Evolutionary conservation across 164 flowering plant species (phyloP).

Genomic region (Magnolia sinica): DNA sequence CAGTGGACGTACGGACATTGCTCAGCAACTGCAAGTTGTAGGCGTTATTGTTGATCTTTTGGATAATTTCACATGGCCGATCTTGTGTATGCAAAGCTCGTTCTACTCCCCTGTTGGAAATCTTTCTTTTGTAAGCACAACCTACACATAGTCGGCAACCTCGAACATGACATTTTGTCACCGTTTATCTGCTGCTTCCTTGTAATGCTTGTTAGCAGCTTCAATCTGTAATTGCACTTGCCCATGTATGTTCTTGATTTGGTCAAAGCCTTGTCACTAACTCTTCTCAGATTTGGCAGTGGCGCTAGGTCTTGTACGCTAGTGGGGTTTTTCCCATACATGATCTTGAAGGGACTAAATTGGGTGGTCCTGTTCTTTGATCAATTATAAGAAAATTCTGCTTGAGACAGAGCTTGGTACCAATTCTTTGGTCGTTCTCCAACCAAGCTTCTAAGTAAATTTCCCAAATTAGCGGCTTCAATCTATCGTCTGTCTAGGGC

Average conservation of each 20-base stretch:
- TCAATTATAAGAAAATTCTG: slow-evolving; percentile 13
- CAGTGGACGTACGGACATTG: background rate
- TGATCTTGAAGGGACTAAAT: slow-evolving; percentile 1
- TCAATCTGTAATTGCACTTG: background rate
- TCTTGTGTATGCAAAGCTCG: background rate
- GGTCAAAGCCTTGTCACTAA: background rate
- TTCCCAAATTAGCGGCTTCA: background rate
- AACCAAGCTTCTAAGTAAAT: background rate
- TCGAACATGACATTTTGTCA: background rate
- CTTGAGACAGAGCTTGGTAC: slow-evolving; percentile 1
- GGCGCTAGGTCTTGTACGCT: slow-evolving; percentile 6
- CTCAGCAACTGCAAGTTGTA: background rate
- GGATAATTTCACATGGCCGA: background rate
- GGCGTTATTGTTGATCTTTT: background rate
- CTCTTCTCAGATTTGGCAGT: background rate
- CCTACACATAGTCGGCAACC: background rate
- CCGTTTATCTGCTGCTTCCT: background rate
- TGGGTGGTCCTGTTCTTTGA: slow-evolving; percentile 4
- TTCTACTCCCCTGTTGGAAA: background rate
- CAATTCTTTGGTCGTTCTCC: slow-evolving; percentile 1
- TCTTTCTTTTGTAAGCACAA: background rate
- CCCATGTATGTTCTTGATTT: background rate
- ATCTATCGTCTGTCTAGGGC: too few relatives aligned
- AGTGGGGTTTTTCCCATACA: background rate
- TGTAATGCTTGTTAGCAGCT: background rate